These are phyloP conservation scores for Daldinia concentrica DNA, from an alignment of 495 filamentous ascomycete genomes.

Conservation along the genomic window DNA sequence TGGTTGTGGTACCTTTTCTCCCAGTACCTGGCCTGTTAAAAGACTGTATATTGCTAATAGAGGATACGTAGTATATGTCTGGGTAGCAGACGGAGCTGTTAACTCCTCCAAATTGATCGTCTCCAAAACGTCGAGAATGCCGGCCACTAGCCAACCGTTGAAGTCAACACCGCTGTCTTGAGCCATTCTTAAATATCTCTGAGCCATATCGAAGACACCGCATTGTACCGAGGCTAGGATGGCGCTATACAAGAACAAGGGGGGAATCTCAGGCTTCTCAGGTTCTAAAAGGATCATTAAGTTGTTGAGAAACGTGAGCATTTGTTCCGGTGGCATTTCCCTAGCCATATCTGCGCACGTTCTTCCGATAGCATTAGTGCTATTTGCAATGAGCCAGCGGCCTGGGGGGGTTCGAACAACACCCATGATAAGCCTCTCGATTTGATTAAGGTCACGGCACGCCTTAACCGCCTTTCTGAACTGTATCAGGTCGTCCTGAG, in stretches of 20 bases:
- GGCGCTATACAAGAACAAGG: conserved; percentile 5
- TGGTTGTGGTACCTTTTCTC: neutral
- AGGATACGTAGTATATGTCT: neutral
- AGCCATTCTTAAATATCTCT: conserved; percentile 31
- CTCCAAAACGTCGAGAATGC: neutral
- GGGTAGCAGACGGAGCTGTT: neutral
- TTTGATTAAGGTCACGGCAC: neutral
- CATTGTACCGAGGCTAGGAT: conserved; percentile 19
- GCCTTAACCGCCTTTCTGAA: neutral
- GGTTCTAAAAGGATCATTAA: conserved; percentile 33
- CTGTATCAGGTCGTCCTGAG: neutral
- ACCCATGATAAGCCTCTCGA: conserved; percentile 38
- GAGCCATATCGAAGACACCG: conserved; percentile 9
- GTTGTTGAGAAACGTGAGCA: conserved; percentile 43
- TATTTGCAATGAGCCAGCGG: conserved; percentile 17
- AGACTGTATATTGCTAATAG: conserved; percentile 29
- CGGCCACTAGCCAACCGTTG: neutral
- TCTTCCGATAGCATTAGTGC: conserved; percentile 3
- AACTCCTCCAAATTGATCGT: neutral
- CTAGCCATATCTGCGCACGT: neutral
- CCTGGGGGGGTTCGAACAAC: conserved; percentile 28
- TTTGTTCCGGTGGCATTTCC: neutral
- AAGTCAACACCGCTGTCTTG: neutral
- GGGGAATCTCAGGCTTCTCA: conserved; percentile 4
- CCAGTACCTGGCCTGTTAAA: conserved; percentile 9